Evolutionary conservation across 306 rosid species (phyloP), one percentile per base, ranked within the genome.

Genomic region (Cicer pinnatifidum): DNA sequence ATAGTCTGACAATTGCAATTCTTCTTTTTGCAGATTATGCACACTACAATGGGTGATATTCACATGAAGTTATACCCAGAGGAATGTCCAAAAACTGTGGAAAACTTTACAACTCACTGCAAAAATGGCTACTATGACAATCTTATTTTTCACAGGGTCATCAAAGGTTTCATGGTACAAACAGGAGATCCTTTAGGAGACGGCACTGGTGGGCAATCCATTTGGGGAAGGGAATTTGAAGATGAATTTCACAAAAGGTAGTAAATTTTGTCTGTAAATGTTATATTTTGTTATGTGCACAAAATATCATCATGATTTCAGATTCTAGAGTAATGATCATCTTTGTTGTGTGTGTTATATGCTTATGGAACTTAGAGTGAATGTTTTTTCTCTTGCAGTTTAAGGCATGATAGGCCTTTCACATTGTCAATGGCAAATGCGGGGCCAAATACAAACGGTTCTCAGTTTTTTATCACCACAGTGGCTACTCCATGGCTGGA

Each of bases 121-220:
- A 86, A 92, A 69, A 91, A 94, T 80, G 99, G 99, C 64, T 94
- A 94, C 78, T 91, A 86, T 78, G 99, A 94, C 80, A 94, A 87
- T 79, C 97, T 91, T 69, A 91, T 91, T 65, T 94, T 91, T 77
- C 99, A 94, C 65, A 89, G 99, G 16, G 97, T 94, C 84, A 94
- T 94, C 82, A 94, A 88, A 80, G 99, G 97, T 71, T 94, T 94
- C 88, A 94, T 90, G 99, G 71, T 94, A 75, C 99, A 94, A 81
- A 94, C 99, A 56, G 96, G 99, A 82, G 99, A 94, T 90, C 99
- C 99, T 86, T 81, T 94, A 61, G 97, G 97, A 78, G 99, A 94
- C 71, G 99, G 99, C 61, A 91, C 99, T 16, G 97, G 99, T 67
- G 99, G 99, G 61, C 99, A 89, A 64, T 94, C 97, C 75, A 91